Conservation (phyloP, 257 asterid genomes). For the Salvia splendens region DNA sequence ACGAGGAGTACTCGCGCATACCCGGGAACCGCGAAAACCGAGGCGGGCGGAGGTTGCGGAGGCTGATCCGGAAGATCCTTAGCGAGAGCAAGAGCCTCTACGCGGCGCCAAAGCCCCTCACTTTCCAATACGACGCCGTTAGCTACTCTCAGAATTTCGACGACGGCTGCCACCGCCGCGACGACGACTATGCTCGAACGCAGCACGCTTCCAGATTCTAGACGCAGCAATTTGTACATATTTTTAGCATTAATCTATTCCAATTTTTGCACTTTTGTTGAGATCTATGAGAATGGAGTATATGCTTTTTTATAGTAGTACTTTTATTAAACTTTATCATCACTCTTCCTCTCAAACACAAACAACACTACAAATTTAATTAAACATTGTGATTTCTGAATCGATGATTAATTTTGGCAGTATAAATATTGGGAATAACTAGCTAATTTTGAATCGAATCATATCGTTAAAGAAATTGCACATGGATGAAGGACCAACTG, state of each 20-base stretch:
- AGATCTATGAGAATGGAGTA: conserved; percentile 22
- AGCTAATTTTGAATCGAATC: neutral
- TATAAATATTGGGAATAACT: neutral
- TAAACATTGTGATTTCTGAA: neutral
- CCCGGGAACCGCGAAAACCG: conserved; percentile 38
- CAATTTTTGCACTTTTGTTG: neutral
- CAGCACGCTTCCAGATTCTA: conserved; percentile 36
- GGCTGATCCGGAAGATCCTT: conserved; percentile 55
- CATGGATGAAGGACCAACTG: conserved; percentile 10
- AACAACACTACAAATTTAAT: neutral
- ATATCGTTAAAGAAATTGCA: neutral
- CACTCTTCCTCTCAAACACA: neutral
- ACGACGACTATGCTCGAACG: conserved; percentile 39
- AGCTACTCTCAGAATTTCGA: conserved; percentile 86
- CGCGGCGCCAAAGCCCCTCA: conserved; percentile 42
- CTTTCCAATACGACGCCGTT: conserved; percentile 76
- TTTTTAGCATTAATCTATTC: neutral
- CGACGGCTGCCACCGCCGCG: conserved; percentile 57
- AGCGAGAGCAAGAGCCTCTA: conserved; percentile 60
- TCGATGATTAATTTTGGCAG: neutral
- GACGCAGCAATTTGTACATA: conserved; percentile 22
- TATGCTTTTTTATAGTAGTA: conserved; percentile 9
- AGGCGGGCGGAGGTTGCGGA: conserved; percentile 42
- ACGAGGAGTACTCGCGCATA: conserved; percentile 69
- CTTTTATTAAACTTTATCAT: too few relatives aligned